Evolutionary conservation across 2,329 filamentous ascomycete species (phyloP), one percentile per base, ranked within the genome.

Genomic region (Claviceps fusiformis): DNA sequence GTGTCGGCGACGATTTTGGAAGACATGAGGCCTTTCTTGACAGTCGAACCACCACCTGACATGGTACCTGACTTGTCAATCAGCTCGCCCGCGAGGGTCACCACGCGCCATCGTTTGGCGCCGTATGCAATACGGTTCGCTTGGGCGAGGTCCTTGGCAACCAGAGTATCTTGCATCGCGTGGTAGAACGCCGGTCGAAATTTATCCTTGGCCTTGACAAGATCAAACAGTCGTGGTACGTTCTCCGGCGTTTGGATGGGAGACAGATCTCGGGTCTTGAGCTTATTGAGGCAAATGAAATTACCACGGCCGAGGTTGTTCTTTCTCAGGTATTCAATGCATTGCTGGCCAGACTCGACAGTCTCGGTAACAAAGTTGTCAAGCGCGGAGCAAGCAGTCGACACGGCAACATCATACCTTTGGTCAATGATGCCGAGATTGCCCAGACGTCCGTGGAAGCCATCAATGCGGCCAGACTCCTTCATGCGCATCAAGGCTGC

Each of bases 21-120:
- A 0, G 92, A 97, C 95, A 98, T 98, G 56, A 90, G 83, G 0
- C 95, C 95, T 65, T 85, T 89, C 63, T 92, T 91, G 55, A 93
- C 88, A 17, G 88, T 87, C 49, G 82, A 92, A 55, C 93, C 93
- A 76, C 93, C 93, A 75, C 93, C 93, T 56, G 89, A 95, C 93
- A 98, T 97, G 41, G 93, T 97, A 76, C 93, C 93, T 1, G 92
- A 96, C 68, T 95, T 95, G 73, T 98, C 93, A 61, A 98, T 97
- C 53, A 98, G 79, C 69, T 96, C 91, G 51, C 93, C 93, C 58
- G 91, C 89, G 2, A 98, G 80, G 0, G 93, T 98, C 45, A 98
- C 93, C 3, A 98, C 93, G 60, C 93, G 85, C 93, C 93, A 98
- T 68, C 93, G 78, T 73, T 84, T 88, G 49, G 88, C 88, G 46